These are phyloP conservation scores for Mycoemilia scoparia DNA, from an alignment of 192 early-diverging fungal genomes.

Conservation along the genomic window DNA sequence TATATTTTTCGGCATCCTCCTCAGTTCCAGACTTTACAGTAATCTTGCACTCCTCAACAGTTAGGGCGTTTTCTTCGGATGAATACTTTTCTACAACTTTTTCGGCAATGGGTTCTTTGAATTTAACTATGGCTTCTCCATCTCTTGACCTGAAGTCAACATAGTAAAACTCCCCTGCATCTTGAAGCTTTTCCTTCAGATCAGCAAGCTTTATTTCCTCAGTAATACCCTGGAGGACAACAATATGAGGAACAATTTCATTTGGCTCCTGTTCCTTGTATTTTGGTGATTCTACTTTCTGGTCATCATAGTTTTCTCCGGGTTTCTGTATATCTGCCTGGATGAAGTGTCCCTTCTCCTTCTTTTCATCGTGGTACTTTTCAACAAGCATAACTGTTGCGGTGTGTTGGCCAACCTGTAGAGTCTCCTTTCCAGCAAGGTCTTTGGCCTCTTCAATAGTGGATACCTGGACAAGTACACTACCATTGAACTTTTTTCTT, in stretches of 20 bases:
- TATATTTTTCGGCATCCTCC: slow-evolving; percentile 11
- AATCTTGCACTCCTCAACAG: slow-evolving; percentile 8
- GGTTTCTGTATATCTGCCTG: slow-evolving; percentile 27
- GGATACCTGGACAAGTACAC: slow-evolving; percentile 17
- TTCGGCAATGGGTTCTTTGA: slow-evolving; percentile 11
- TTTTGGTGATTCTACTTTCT: slow-evolving; percentile 4
- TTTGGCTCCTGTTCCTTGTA: slow-evolving; percentile 1
- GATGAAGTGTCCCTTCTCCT: slow-evolving; percentile 16
- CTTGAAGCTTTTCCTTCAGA: slow-evolving; percentile 13
- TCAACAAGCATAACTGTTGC: slow-evolving; percentile 9
- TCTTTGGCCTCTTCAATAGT: slow-evolving; percentile 15
- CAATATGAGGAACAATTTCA: slow-evolving; percentile 5
- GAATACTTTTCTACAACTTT: slow-evolving; percentile 9
- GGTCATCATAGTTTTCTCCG: slow-evolving; percentile 6
- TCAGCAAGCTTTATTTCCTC: slow-evolving; percentile 4
- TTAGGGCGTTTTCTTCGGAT: slow-evolving; percentile 11
- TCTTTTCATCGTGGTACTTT: slow-evolving; percentile 28
- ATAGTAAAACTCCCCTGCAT: slow-evolving; percentile 8
- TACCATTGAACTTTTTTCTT: slow-evolving; percentile 29
- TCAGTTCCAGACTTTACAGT: slow-evolving; percentile 7
- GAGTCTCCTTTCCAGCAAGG: slow-evolving; percentile 5
- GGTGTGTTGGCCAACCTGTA: slow-evolving; percentile 9
- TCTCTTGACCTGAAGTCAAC: slow-evolving; percentile 10
- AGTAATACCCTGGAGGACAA: slow-evolving; percentile 16
- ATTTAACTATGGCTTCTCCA: slow-evolving; percentile 16